Evolutionary conservation across 148 eudicot species (phyloP), one percentile per base, ranked within the genome.

Genomic region (Fallopia convolvulus): DNA sequence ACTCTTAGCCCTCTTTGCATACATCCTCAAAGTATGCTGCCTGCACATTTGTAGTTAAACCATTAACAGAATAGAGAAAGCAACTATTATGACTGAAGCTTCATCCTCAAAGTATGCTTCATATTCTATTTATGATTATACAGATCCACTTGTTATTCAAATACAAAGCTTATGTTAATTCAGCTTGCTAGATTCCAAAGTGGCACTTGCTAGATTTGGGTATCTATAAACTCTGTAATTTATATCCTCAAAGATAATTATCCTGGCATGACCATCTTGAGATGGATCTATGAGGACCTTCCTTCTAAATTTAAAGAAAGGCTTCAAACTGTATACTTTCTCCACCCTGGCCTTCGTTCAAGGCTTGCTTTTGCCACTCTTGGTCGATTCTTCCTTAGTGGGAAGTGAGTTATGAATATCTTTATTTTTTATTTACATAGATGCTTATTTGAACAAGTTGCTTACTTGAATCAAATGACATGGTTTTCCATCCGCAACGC

Each of bases 241-340:
- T n/a, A n/a, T n/a, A n/a, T n/a, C n/a, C n/a, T n/a, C n/a, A n/a
- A 95, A 80, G 92, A 95, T 13, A 95, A 95, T 82, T 89, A 88
- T 11, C 97, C 97, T 18, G 99, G 99, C 36, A 81, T 95, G 83
- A 89, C 92, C 36, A 90, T 92, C 79, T 78, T 95, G 86, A 80
- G 99, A 83, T 92, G 99, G 99, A 91, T 95, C 72, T 95, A 95
- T 77, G 99, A 95, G 83, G 97, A 91, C 44, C 92, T 95, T 36
- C 97, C 97, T 17, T 63, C 89, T 75, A 89, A 88, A 56, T 75
- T 81, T 68, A 95, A 95, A 83, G 97, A 92, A 74, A 95, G 97
- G 83, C 94, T 95, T 84, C 94, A 92, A 78, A 86, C 82, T 58
- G 83, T 95, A 7, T 95, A 95, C 83, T 95, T 95, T 81, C 76